These are phyloP conservation scores for Aspergillus versicolor DNA, from an alignment of 2,329 filamentous ascomycete genomes.

Conservation along the genomic window DNA sequence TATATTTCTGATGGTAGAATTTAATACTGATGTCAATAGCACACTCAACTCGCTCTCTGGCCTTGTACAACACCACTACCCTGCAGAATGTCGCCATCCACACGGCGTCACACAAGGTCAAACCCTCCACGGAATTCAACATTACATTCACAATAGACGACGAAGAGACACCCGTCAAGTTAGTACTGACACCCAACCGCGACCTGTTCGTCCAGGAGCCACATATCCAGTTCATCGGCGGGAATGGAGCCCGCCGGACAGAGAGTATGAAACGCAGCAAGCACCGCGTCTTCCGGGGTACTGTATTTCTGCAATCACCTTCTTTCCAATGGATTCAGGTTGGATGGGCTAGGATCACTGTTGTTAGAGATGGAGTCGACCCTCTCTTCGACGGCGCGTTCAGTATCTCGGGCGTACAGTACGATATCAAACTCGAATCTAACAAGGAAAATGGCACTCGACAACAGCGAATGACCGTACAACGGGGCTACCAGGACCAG, in stretches of 20 bases:
- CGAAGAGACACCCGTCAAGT: not conserved
- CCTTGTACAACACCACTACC: not conserved
- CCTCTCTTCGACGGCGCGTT: slow-evolving; percentile 16
- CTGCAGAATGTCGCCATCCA: slow-evolving; percentile 4
- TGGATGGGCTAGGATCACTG: slow-evolving; percentile 15
- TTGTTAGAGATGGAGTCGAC: slow-evolving; percentile 6
- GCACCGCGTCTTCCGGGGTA: slow-evolving; percentile 6
- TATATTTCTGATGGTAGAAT: no score
- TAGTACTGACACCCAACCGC: slow-evolving; percentile 10
- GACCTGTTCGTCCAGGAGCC: slow-evolving; percentile 9
- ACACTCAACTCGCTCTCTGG: slow-evolving; percentile 2
- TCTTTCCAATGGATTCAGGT: not conserved
- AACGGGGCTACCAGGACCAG: not conserved
- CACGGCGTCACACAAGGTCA: not conserved
- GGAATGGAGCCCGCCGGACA: not conserved
- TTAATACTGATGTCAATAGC: not conserved
- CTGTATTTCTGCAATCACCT: not conserved
- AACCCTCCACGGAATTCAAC: not conserved
- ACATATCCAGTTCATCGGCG: slow-evolving; percentile 9
- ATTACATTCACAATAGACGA: slow-evolving; percentile 2
- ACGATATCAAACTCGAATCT: slow-evolving; percentile 2
- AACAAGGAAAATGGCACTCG: not conserved
- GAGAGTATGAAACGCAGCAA: not conserved
- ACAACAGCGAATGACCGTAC: not conserved
- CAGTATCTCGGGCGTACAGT: not conserved